These are phyloP conservation scores for Ascoidea rubescens DNA, from an alignment of 805 yeast genomes.

Conservation along the genomic window DNA sequence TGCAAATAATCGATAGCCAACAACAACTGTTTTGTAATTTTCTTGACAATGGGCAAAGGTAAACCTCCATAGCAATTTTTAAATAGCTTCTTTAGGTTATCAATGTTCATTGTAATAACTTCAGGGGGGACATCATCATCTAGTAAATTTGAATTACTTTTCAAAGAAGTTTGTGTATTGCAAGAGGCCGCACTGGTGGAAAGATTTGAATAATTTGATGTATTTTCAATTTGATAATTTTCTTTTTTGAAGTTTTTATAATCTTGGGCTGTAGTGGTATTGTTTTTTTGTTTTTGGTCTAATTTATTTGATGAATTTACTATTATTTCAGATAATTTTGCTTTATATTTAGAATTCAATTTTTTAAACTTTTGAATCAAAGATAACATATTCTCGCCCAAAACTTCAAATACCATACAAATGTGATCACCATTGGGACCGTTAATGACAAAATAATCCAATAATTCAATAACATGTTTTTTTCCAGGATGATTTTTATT, in stretches of 20 bases:
- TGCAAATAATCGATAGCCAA: conserved; percentile 62
- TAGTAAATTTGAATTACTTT: background rate
- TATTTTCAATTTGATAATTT: too few relatives aligned
- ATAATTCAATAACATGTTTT: conserved; percentile 59
- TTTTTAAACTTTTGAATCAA: conserved; percentile 56
- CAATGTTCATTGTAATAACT: background rate
- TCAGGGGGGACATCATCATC: background rate
- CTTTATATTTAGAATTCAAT: conserved; percentile 4
- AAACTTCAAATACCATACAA: conserved; percentile 94
- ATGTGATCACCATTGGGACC: conserved; percentile 92
- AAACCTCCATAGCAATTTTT: conserved; percentile 53
- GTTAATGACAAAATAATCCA: conserved; percentile 72
- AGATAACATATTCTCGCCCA: conserved; percentile 87
- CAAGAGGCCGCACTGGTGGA: background rate
- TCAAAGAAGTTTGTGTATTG: background rate
- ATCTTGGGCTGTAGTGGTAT: background rate
- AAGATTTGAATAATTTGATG: background rate
- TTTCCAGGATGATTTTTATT: conserved; percentile 69
- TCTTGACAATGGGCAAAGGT: conserved; percentile 66
- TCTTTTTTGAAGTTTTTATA: too few relatives aligned
- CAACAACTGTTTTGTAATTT: conserved; percentile 65
- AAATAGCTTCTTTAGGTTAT: conserved; percentile 6
- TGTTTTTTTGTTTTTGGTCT: background rate
- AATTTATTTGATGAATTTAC: too few relatives aligned
- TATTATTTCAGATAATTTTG: too few relatives aligned